Conservation (phyloP, 768 basidiomycete species). For the Lactarius sp. region DNA sequence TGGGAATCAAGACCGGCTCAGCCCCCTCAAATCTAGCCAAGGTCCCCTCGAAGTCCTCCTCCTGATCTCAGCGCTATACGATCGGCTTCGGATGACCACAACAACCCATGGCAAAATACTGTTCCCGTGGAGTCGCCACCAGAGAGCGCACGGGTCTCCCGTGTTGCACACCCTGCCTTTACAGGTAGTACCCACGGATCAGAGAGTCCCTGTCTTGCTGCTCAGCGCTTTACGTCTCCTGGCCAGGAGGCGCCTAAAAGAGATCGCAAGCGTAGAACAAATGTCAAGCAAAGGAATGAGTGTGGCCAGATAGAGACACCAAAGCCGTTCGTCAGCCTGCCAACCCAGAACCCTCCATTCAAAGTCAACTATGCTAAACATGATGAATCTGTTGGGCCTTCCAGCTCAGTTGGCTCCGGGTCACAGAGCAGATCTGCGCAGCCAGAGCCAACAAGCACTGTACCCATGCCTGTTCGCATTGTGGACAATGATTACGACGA, state of each 20-base stretch:
- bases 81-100: constrained; percentile 13
- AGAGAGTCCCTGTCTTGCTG: constrained; percentile 46
- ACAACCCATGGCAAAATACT: constrained; percentile 16
- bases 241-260: constrained; percentile 46
- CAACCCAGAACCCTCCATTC: constrained; percentile 26
- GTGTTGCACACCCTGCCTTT: constrained; percentile 32
- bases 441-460: constrained; percentile 63
- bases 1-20: constrained; percentile 55
- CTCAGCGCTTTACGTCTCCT: constrained; percentile 28
- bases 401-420: constrained; percentile 57
- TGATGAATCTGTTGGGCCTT: constrained; percentile 53
- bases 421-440: constrained; percentile 56
- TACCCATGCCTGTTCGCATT: constrained; percentile 57
- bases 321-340: constrained; percentile 33
- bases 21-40: constrained; percentile 33
- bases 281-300: constrained; percentile 42
- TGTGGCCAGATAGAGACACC: constrained; percentile 43
- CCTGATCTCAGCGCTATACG: constrained; percentile 10
- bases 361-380: constrained; percentile 32
- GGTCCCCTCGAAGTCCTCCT: constrained; percentile 17
- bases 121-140: constrained; percentile 24
- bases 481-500: constrained; percentile 96
- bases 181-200: constrained; percentile 43
- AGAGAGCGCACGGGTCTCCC: constrained; percentile 24
- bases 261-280: constrained; percentile 48